Evolutionary conservation across 805 yeast species (phyloP), one percentile per base, ranked within the genome.

Genomic region (Pichia ethanolica): DNA sequence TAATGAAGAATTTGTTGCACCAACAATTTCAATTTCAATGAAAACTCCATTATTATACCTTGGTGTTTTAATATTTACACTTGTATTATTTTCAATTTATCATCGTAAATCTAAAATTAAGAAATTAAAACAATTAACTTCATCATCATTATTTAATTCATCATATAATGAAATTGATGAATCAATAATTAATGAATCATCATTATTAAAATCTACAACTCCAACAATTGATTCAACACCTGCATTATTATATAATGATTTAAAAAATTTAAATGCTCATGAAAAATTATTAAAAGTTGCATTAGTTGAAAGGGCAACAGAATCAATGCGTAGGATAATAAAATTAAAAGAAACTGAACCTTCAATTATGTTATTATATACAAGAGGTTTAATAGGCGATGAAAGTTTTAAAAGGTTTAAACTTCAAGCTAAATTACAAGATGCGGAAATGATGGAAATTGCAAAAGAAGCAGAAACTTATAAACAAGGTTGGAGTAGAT

Each of bases 371-470:
- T 72, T 77, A 48, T 71, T 93, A 52, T 90, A 89, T 64, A 91
- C 90, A 62, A 80, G 79, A 47, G 98, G 98, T 0, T 81, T 89
- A 14, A 82, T 93, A 53, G 97, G 97, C 35, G 98, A 93, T 60
- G 96, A 86, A 47, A 71, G 87, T 35, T 85, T 79, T 75, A 84
- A 86, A 64, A 82, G 93, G 58, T 89, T 78, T 66, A 82, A 81
- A 56, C 77, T 88, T 45, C 89, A 88, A 56, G 78, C 77, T 50
- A 87, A 88, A 66, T 64, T 89, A 53, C 85, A 86, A 58, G 96
- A 89, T 59, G 63, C 84, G 30, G 98, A 93, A 66, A 70, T 93
- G 55, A 78, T 81, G 64, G 90, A 83, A 51, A 73, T 89, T 43
- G 82, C 86, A 6, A 69, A 65, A 48, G 96, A 88, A 66, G 89